These are phyloP conservation scores for Amaranthus tricolor DNA, from an alignment of 179 eudicot genomes.

Conservation along the genomic window DNA sequence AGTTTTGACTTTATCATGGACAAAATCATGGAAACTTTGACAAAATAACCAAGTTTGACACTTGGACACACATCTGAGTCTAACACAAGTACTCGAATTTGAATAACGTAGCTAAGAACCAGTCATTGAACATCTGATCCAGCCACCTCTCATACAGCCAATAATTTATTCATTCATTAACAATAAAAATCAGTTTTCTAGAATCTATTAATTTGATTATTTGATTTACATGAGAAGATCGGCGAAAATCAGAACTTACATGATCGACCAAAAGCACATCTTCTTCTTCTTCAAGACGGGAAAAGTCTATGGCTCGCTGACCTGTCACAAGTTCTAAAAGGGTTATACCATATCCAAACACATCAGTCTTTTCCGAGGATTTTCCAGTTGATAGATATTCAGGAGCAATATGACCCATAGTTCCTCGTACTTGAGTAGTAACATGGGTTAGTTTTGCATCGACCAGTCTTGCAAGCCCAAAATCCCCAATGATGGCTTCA, in stretches of 20 bases:
- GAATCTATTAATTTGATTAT: neutral
- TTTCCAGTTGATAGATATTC: conserved; percentile 92
- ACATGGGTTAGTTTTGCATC: conserved; percentile 77
- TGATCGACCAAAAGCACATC: conserved; percentile 90
- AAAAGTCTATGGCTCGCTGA: conserved; percentile 91
- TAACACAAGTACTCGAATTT: too few relatives aligned
- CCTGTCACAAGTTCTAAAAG: conserved; percentile 93
- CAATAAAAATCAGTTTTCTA: neutral
- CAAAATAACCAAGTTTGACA: too few relatives aligned
- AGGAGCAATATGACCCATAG: conserved; percentile 99
- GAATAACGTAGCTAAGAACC: too few relatives aligned
- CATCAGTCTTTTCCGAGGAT: conserved; percentile 94
- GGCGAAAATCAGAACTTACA: conserved; percentile 38
- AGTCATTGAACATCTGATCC: too few relatives aligned
- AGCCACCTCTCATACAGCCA: neutral
- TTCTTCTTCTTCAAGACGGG: conserved; percentile 98
- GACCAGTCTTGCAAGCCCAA: conserved; percentile 78
- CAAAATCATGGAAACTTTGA: too few relatives aligned
- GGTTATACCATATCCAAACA: conserved; percentile 93
- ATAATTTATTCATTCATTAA: neutral
- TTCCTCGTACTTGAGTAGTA: conserved; percentile 94
- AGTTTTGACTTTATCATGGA: too few relatives aligned
- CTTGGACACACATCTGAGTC: too few relatives aligned
- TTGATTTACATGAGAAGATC: too few relatives aligned
- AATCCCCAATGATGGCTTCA: conserved; percentile 90